Conservation (phyloP, 2,329 filamentous ascomycete genomes). For the Claviceps sorghi region DNA sequence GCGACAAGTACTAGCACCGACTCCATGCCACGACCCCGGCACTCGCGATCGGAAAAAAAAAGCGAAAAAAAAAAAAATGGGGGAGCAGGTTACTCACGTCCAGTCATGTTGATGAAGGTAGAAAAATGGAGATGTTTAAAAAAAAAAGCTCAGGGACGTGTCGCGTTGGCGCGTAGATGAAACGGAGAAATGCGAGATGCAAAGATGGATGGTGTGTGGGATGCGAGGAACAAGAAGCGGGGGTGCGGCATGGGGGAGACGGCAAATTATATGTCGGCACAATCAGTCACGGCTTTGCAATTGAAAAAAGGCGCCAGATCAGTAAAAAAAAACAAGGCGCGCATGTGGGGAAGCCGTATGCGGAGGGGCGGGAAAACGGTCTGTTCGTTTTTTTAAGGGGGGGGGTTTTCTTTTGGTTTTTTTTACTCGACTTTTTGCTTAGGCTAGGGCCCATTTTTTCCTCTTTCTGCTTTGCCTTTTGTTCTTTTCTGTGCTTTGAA, state of each 20-base stretch:
- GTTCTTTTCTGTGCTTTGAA: no score
- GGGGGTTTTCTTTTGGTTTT: no score
- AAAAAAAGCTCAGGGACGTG: conserved; percentile 3
- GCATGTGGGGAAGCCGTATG: no score
- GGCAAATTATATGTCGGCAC: neutral
- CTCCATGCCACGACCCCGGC: neutral
- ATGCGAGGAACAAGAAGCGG: neutral
- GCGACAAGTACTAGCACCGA: neutral
- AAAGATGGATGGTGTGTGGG: neutral
- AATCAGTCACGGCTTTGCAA: neutral
- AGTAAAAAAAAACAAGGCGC: neutral
- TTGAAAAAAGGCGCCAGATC: neutral
- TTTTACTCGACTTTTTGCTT: no score
- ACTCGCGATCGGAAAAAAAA: no score
- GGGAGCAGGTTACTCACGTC: conserved; percentile 42
- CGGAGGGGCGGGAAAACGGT: no score
- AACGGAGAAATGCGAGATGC: neutral
- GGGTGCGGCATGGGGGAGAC: neutral
- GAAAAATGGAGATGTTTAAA: conserved; percentile 2
- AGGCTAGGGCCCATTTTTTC: no score
- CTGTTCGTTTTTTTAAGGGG: no score
- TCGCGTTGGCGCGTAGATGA: neutral
- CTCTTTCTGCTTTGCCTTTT: no score
- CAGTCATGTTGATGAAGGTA: conserved; percentile 48
- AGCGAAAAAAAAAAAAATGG: neutral